Conservation (phyloP, 495 filamentous ascomycete species). For the Saxophila tyrrhenica region DNA sequence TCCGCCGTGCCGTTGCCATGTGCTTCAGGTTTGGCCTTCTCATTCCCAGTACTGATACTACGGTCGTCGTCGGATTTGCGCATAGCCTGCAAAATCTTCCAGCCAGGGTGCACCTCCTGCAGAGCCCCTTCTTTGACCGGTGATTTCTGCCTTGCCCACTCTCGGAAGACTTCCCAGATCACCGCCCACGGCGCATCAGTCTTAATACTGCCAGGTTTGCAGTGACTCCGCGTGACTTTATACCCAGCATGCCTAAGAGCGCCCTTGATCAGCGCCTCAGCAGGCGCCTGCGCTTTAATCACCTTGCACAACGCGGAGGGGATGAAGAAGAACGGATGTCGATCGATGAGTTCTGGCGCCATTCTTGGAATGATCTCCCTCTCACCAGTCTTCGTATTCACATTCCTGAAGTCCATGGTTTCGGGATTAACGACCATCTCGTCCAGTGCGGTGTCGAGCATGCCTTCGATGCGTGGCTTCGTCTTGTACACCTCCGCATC, state of each 20-base stretch:
- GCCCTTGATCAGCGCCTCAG: slow-evolving; percentile 60
- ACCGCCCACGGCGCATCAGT: slow-evolving; percentile 82
- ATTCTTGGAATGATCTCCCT: slow-evolving; percentile 21
- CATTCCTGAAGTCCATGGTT: slow-evolving; percentile 3
- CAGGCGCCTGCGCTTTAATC: slow-evolving; percentile 64
- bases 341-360: slow-evolving; percentile 45
- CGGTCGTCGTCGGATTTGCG: slow-evolving; percentile 29
- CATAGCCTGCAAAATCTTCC: slow-evolving; percentile 43
- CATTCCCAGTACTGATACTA: slow-evolving; percentile 24
- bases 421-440: slow-evolving; percentile 38
- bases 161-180: slow-evolving; percentile 87
- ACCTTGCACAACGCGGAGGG: slow-evolving; percentile 58
- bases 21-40: slow-evolving; percentile 1
- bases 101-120: slow-evolving; percentile 57
- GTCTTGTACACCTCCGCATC: slow-evolving; percentile 63
- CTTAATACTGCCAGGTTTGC: slow-evolving; percentile 75
- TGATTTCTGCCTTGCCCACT: slow-evolving; percentile 69
- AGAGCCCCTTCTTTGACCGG: slow-evolving; percentile 61
- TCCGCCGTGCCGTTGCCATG: background rate
- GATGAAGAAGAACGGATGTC: slow-evolving; percentile 78
- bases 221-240: slow-evolving; percentile 67
- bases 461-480: slow-evolving; percentile 68
- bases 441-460: slow-evolving; percentile 78
- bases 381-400: slow-evolving; percentile 8
- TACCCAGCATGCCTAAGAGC: slow-evolving; percentile 74